Evolutionary conservation across 345 rosid genomes (phyloP), one percentile per base, ranked within the genome.

Genomic region (Trapa bicornis): DNA sequence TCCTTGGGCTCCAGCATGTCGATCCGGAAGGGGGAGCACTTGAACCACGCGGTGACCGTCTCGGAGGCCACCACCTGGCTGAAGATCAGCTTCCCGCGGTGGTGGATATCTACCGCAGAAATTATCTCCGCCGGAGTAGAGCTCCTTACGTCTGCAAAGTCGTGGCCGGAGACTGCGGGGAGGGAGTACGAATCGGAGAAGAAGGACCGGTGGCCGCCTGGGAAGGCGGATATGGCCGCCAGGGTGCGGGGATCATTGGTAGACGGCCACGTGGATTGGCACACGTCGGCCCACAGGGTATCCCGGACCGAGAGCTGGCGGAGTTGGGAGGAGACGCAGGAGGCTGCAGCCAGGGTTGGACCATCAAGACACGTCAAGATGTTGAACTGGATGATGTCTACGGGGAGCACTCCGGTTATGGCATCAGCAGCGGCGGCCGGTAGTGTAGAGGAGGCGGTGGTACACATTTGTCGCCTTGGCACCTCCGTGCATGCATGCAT

Each of bases 251-350:
- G 83, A 37, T 33, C 35, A 14, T 48, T 53, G 45, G 86, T 81
- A 43, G 97, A 92, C 22, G 96, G 98, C 92, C 95, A 92, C 50
- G 85, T 82, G 76, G 84, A 68, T 50, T 22, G 69, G 74, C 92
- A 86, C 5, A 85, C 67, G 50, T 74, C 53, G 58, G 79, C 35
- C 98, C 98, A 89, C 36, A 92, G 81, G 33, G 61, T 65, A 4
- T 78, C 79, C 3, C 75, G 54, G 0, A 83, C 75, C 9, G 88
- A 75, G 69, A 89, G 87, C 1, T 79, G 60, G 76, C 68, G 71
- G 58, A 92, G 78, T 5, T 84, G 76, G 2, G 81, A 45, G 63
- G 88, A 85, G 72, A 78, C 71, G 75, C 92, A 80, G 10, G 91
- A 70, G 69, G 78, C 65, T 66, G 95, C 79, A 63, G 87, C 83